Evolutionary conservation across 2,329 filamentous ascomycete species (phyloP).

Genomic region (Falciphora oryzae): DNA sequence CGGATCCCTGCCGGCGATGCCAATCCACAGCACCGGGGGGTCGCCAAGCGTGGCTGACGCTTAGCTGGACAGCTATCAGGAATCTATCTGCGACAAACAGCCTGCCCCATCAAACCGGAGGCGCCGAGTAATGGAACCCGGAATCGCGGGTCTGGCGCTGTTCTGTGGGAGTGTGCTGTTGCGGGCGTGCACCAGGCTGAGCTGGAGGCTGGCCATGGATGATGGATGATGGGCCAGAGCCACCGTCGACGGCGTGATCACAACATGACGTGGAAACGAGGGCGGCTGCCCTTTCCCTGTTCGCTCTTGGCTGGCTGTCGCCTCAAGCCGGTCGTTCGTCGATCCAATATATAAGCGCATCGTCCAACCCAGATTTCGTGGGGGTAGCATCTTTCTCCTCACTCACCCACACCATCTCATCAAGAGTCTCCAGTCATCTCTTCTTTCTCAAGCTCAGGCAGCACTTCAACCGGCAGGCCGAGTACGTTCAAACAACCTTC

Average conservation of each 20-base stretch:
- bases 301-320: no score
- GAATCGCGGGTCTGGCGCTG: no score
- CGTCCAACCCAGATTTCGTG: background rate
- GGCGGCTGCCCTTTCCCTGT: background rate
- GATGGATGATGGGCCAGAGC: no score
- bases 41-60: background rate
- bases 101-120: background rate
- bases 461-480: background rate
- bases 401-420: background rate
- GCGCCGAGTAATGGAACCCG: background rate
- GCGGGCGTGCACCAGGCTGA: no score
- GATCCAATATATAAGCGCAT: background rate
- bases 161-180: no score
- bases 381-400: background rate
- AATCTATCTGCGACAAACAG: background rate
- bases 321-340: background rate
- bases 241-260: background rate
- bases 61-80: background rate
- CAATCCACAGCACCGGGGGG: background rate
- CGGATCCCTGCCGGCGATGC: no score
- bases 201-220: no score
- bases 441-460: background rate
- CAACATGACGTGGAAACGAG: background rate
- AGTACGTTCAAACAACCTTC: background rate
- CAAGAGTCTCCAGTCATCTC: background rate